Evolutionary conservation across 2,329 filamentous ascomycete genomes (phyloP), one percentile per base, ranked within the genome.

Genomic region (Diaporthe citrichinensis): DNA sequence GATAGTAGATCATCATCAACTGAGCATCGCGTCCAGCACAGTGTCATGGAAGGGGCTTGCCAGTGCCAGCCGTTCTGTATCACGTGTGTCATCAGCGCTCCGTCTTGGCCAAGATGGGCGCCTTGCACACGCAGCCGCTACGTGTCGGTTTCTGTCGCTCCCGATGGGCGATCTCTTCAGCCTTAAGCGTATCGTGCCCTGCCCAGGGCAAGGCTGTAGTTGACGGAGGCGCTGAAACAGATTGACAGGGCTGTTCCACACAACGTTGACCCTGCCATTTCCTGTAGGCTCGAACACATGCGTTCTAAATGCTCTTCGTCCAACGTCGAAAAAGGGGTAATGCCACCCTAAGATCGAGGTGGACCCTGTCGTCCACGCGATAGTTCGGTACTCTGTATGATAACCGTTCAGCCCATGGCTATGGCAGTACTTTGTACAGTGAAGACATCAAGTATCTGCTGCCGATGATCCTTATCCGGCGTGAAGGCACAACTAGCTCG

Each of bases 81-180:
- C 67, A 76, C 39, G 67, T 74, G 65, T 74, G 44, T 49, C 75
- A 76, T 68, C 74, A 76, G 74, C 74, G 58, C 57, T 34, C 53
- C 23, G 3, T 76, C 49, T 55, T 49, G 55, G 44, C 46, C 61
- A 39, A 58, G 74, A 55, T 58, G 49, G 41, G 55, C 55, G 25
- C 28, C 20, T 59, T 71, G 55, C 53, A 25, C 58, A 68, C 67
- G 34, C 62, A 57, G 31, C 34, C 68, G 49, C 44, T 68, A 69
- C 67, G 62, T 69, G 58, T 61, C 67, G 75, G 67, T 55, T 67
- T 53, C 46, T 46, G 74, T 58, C 59, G 20, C 53, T 23, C 57
- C 58, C 53, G 69, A 55, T 74, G 44, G 10, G 39, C 46, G 65
- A 59, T 74, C 71, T 55, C 14, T 39, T 65, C 41, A 74, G 49